Percentiles rank a stretch among this genome's conserved stretches.
Evolutionary conservation across 192 early-diverging fungal species (phyloP).

Genomic region (Obelidium mucronatum): DNA sequence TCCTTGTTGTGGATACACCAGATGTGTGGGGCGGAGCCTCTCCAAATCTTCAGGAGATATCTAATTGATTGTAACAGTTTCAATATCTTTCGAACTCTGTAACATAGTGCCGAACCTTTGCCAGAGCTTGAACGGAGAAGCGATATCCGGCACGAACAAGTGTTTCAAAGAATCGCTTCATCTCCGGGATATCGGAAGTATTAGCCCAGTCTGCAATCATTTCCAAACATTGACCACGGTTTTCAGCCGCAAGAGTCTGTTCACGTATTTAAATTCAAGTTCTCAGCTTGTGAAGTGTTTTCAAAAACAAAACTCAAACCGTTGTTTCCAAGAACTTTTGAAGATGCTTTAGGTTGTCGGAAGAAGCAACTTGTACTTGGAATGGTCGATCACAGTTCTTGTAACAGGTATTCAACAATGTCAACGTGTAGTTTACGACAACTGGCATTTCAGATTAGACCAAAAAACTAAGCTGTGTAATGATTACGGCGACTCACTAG

Average conservation of each 20-base stretch:
- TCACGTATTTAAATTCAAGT: too few relatives aligned
- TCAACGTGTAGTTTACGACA: constrained; percentile 31
- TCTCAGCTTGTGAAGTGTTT: not conserved
- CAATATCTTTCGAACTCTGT: too few relatives aligned
- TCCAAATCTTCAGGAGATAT: not conserved
- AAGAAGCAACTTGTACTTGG: constrained; percentile 6
- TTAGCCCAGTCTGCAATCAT: constrained; percentile 34
- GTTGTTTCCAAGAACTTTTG: constrained; percentile 25
- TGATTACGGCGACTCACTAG: not conserved
- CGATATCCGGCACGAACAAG: constrained; percentile 25
- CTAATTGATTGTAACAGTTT: too few relatives aligned
- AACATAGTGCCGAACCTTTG: not conserved
- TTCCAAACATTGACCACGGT: constrained; percentile 32
- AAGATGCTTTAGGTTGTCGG: constrained; percentile 12
- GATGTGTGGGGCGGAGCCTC: not conserved
- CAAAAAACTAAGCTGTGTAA: too few relatives aligned
- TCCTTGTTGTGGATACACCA: not conserved
- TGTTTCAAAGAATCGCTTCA: constrained; percentile 26
- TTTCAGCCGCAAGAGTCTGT: constrained; percentile 36
- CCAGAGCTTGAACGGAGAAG: constrained; percentile 12
- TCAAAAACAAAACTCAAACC: constrained; percentile 6
- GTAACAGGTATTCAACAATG: constrained; percentile 29
- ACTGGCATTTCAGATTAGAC: constrained; percentile 17
- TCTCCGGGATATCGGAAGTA: constrained; percentile 4
- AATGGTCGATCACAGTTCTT: constrained; percentile 37